Evolutionary conservation across 148 eudicot species (phyloP), one percentile per base, ranked within the genome.

Genomic region (Vaccinium corymbosum): DNA sequence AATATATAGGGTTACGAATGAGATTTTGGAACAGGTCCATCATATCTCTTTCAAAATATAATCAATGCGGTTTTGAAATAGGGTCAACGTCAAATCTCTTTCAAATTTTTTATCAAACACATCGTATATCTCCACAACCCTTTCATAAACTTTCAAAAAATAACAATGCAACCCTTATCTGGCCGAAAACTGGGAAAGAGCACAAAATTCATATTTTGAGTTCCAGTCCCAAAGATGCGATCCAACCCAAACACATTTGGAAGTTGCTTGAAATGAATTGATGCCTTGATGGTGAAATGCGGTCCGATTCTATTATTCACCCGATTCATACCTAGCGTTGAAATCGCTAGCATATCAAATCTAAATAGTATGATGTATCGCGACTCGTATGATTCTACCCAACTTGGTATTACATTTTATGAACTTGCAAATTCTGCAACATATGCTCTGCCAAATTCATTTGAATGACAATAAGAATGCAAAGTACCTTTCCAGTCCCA

Each of bases 401-500:
- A 73, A 52, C 56, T 79, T 83, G 56, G 85, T 86, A 42, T 42
- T 20, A 19, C 35, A 62, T 50, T 77, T 16, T 76, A 20, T n/a
- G 3, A 62, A 62, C n/a, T 25, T 48, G 0, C 1, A 70, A 32
- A 25, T 27, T 72, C 83, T 50, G 14, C 62, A 61, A 85, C 50
- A 80, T 29, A 50, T 10, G 13, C 19, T 50, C 19, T 50, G 57
- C 1, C 15, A 64, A 59, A 49, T 15, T 50, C 55, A 19, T 27
- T 27, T 7, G 49, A 14, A 52, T 49, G 49, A 82, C 15, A 81
- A 20, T 8, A 78, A 49, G 80, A 82, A 84, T 52, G 29, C 76
- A 50, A 7, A 85, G 82, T 92, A 95, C 98, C 98, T 94, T 92
- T 82, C 51, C 98, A 95, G 83, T 94, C 88, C 98, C 97, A 95